These are phyloP conservation scores for Pezicula rhizophila DNA, from an alignment of 2,329 filamentous ascomycete species.

Conservation along the genomic window DNA sequence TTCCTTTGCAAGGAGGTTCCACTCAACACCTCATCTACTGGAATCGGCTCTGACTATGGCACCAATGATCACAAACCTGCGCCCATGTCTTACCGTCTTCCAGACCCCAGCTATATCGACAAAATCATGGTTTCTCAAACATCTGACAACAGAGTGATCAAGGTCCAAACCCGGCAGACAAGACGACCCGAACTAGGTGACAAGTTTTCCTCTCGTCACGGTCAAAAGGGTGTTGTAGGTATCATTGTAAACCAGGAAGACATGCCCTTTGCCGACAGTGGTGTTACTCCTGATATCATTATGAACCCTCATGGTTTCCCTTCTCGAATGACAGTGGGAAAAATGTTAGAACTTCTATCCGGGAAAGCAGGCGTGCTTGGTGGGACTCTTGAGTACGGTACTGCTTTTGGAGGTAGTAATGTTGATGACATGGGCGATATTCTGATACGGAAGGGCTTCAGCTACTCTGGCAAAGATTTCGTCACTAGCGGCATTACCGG, in stretches of 20 bases:
- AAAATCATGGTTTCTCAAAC: constrained; percentile 92
- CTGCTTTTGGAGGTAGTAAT: constrained; percentile 74
- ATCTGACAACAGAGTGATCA: constrained; percentile 80
- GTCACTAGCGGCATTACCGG: constrained; percentile 93
- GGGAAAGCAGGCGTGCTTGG: constrained; percentile 88
- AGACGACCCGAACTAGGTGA: constrained; percentile 91
- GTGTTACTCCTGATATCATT: constrained; percentile 95
- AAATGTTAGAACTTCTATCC: constrained; percentile 89
- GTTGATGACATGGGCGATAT: constrained; percentile 85
- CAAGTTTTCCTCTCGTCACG: constrained; percentile 98
- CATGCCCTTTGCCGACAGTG: constrained; percentile 88
- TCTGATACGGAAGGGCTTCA: constrained; percentile 83
- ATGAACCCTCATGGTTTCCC: constrained; percentile 99
- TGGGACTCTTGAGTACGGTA: constrained; percentile 86
- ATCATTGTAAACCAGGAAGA: constrained; percentile 96
- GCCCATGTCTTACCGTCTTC: constrained; percentile 71
- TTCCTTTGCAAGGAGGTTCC: constrained; percentile 90
- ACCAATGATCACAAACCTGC: constrained; percentile 59
- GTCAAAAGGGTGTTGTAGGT: constrained; percentile 95
- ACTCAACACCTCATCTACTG: constrained; percentile 67
- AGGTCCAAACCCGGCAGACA: constrained; percentile 94
- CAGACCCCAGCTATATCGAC: constrained; percentile 85
- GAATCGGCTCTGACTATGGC: constrained; percentile 61
- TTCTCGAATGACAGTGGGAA: constrained; percentile 98
- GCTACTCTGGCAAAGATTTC: constrained; percentile 95